Base-by-base conservation (phyloP, 148 eudicot genomes). In the Spergularia marina region DNA sequence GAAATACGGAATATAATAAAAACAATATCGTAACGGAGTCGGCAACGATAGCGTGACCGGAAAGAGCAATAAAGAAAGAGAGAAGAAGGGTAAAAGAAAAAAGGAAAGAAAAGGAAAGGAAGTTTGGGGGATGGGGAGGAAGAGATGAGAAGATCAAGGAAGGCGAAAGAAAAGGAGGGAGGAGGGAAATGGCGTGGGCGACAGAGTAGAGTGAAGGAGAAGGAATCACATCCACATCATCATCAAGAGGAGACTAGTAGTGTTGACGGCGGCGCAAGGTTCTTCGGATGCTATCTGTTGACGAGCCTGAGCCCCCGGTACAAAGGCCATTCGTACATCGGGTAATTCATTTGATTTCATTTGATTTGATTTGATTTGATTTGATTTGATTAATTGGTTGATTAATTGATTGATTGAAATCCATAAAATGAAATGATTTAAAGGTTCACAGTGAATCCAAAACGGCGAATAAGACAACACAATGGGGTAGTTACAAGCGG, bases 241-340 rank as follows among this genome's bases (percentile, higher is more conserved):
- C n/a, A n/a, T n/a, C n/a, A n/a, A n/a, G 51, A 20, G 12, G 62
- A 7, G 13, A 80, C 52, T 56, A 17, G 59, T 56, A 17, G 59
- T 23, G 51, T 3, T 4, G 21, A 25, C 4, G 39, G 39, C 17
- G 34, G 59, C 12, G 3, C 1, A 47, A 65, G 36, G 16, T 94
- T 94, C 78, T 88, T 75, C 69, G 91, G 87, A 2, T 91, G 98
- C 77, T 94, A 94, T 81, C 83, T 94, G 51, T 78, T 94, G 16
- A 84, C 91, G 5, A 91, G 96, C 9, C 87, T 94, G 41, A 85
- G 85, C 60, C 98, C 97, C 44, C 87, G 98, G 70, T 82, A 87
- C 76, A 94, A 94, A 85, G 96, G 97, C 44, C 97, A 90, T 66
- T 80, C 98, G 5, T 94, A 94, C 75, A 91, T 94, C 78, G 98